These are phyloP conservation scores for Penicillium pancosmium DNA, from an alignment of 495 filamentous ascomycete species.

Conservation along the genomic window DNA sequence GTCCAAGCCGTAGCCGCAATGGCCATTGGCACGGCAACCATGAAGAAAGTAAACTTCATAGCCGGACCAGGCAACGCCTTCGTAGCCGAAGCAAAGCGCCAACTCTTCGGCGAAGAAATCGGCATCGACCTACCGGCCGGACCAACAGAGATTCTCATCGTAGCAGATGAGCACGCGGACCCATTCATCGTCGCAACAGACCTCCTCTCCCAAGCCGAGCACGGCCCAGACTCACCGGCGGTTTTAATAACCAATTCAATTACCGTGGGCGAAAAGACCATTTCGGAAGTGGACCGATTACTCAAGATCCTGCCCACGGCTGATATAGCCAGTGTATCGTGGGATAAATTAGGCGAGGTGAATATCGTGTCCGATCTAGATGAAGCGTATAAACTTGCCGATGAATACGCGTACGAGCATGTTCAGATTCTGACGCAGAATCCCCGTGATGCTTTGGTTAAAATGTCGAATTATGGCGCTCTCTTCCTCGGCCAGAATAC, in stretches of 20 bases:
- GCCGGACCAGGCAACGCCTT: slow-evolving; percentile 58
- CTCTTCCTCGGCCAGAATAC: slow-evolving; percentile 57
- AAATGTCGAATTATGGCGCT: slow-evolving; percentile 55
- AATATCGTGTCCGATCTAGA: slow-evolving; percentile 45
- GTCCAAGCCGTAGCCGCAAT: slow-evolving; percentile 69
- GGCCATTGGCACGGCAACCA: slow-evolving; percentile 78
- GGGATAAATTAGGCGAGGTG: slow-evolving; percentile 53
- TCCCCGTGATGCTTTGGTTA: slow-evolving; percentile 50
- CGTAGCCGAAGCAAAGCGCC: slow-evolving; percentile 57
- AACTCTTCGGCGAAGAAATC: slow-evolving; percentile 53
- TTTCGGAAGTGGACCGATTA: slow-evolving; percentile 40
- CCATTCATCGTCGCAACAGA: slow-evolving; percentile 55
- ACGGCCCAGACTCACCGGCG: slow-evolving; percentile 54
- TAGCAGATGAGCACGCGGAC: slow-evolving; percentile 52
- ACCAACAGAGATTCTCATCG: slow-evolving; percentile 58
- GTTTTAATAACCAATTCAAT: slow-evolving; percentile 52
- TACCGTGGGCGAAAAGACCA: slow-evolving; percentile 40
- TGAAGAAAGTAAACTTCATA: slow-evolving; percentile 54
- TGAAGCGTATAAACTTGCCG: slow-evolving; percentile 53
- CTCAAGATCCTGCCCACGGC: slow-evolving; percentile 46
- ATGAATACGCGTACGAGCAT: slow-evolving; percentile 56
- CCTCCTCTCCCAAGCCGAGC: slow-evolving; percentile 54
- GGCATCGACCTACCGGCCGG: slow-evolving; percentile 58
- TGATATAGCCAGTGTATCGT: slow-evolving; percentile 45
- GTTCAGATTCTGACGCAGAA: slow-evolving; percentile 54